Evolutionary conservation across 2,329 filamentous ascomycete species (phyloP).

Genomic region (Alternaria brassicae): DNA sequence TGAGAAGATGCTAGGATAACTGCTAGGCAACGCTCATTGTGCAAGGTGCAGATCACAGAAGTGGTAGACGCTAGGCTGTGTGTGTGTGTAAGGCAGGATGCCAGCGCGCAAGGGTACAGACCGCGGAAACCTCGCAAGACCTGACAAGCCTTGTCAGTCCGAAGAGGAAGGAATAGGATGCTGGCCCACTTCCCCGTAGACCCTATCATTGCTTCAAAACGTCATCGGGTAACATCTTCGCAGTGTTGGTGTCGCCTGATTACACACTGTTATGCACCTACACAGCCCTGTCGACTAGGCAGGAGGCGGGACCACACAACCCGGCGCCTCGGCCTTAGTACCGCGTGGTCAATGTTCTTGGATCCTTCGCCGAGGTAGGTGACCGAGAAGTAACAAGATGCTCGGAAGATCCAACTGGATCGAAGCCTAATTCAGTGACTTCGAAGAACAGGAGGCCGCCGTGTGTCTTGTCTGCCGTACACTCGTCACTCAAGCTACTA

Average conservation of each 20-base stretch:
- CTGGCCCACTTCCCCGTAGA: neutral
- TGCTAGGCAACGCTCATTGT: neutral
- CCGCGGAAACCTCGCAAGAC: neutral
- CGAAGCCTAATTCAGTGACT: neutral
- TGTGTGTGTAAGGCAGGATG: neutral
- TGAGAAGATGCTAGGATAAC: neutral
- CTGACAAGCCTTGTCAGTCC: neutral
- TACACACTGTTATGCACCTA: neutral
- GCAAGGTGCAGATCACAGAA: neutral
- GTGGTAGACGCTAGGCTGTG: neutral
- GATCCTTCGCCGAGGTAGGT: neutral
- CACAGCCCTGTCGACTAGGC: neutral
- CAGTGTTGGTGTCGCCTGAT: neutral
- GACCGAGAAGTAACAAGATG: neutral
- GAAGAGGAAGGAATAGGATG: neutral
- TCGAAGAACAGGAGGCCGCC: too few relatives aligned
- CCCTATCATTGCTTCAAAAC: neutral
- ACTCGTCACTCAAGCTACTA: neutral
- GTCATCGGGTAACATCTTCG: neutral
- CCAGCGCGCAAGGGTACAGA: neutral
- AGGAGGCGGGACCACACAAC: neutral
- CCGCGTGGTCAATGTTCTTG: neutral
- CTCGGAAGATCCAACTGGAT: neutral
- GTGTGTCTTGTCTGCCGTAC: neutral
- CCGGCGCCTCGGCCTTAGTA: neutral